Conservation (phyloP, 768 basidiomycete genomes). For the Lactifluus echinatus region DNA sequence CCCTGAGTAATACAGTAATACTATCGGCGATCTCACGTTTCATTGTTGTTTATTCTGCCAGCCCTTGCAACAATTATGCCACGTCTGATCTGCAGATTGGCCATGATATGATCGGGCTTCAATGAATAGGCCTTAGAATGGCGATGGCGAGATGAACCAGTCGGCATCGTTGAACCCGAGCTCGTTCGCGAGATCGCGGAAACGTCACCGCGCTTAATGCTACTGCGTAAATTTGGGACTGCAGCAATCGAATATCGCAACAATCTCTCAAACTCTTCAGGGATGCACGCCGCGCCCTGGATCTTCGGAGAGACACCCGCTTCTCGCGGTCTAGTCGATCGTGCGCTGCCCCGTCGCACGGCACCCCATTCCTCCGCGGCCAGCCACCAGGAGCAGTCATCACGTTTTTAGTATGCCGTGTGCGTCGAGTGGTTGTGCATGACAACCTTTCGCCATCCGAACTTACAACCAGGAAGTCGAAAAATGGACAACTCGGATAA, state of each 20-base stretch:
- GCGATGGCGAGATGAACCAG: conserved; percentile 66
- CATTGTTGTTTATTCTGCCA: conserved; percentile 26
- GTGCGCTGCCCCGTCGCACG: conserved; percentile 58
- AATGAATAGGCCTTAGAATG: conserved; percentile 4
- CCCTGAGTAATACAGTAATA: too few species aligned
- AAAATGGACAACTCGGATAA: conserved; percentile 66
- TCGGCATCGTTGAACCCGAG: conserved; percentile 50
- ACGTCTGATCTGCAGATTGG: neutral
- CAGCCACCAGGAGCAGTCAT: conserved; percentile 72
- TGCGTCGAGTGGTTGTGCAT: neutral
- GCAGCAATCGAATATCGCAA: conserved; percentile 62
- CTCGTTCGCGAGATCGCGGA: conserved; percentile 50
- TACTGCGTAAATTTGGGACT: conserved; percentile 57
- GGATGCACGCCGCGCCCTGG: conserved; percentile 62
- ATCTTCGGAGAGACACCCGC: conserved; percentile 47
- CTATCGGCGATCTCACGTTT: conserved; percentile 24
- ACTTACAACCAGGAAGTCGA: neutral
- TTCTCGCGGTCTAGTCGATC: conserved; percentile 58
- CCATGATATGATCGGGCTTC: conserved; percentile 29
- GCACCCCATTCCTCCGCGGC: conserved; percentile 72
- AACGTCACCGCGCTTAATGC: conserved; percentile 56
- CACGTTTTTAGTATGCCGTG: conserved; percentile 66
- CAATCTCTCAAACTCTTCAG: conserved; percentile 68
- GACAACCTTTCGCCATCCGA: neutral
- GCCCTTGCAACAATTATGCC: conserved; percentile 3